These are phyloP conservation scores for Globisporangium rhizosaccharum DNA, from an alignment of 352 stramenopile species.

Conservation along the genomic window DNA sequence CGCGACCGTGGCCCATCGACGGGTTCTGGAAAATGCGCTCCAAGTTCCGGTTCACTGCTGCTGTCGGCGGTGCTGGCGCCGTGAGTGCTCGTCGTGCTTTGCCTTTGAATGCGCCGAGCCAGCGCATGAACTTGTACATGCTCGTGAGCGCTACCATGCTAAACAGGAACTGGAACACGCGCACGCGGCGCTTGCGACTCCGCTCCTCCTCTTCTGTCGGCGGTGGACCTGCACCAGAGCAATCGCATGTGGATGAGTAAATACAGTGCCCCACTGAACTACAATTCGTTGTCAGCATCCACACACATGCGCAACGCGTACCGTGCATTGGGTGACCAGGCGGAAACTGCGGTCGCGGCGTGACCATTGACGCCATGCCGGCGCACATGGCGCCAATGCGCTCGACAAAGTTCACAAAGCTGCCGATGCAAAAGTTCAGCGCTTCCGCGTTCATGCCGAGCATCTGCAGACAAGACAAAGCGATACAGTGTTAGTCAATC, in stretches of 20 bases:
- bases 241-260: background rate
- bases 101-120: constrained; percentile 42
- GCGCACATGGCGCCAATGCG: constrained; percentile 74
- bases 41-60: constrained; percentile 33
- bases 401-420: constrained; percentile 82
- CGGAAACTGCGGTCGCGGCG: constrained; percentile 54
- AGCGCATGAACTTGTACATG: constrained; percentile 57
- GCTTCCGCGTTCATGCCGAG: constrained; percentile 75
- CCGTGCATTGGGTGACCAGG: constrained; percentile 71
- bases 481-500: background rate
- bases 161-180: constrained; percentile 78
- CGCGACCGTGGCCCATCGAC: constrained; percentile 14
- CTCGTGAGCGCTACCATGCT: constrained; percentile 44
- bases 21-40: constrained; percentile 73
- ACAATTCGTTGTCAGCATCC: background rate
- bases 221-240: constrained; percentile 28
- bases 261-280: too few relatives aligned
- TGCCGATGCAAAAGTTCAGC: constrained; percentile 72
- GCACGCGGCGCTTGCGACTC: constrained; percentile 60
- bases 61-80: constrained; percentile 26
- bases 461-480: constrained; percentile 19
- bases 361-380: constrained; percentile 59
- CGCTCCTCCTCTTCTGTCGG: constrained; percentile 70
- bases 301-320: constrained; percentile 8
- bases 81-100: constrained; percentile 26